phyloP scores from a whole-genome alignment of 495 filamentous ascomycete genomes.

The Hypoxylon fragiforme region DNA sequence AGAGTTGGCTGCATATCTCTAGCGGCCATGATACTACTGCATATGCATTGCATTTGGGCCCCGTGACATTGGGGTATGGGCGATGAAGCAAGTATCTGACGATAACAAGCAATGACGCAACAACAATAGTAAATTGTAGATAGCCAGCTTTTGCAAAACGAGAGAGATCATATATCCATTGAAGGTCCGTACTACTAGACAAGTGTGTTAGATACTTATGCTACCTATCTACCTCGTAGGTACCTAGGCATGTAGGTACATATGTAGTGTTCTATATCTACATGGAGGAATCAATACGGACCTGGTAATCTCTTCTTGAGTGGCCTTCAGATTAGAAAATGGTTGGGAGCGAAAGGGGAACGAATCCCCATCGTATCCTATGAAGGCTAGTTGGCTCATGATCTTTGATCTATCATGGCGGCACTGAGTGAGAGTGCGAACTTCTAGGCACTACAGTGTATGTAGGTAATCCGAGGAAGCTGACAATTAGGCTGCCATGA shows the following conservation, averaged over 20 bases:
- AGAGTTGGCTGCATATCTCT: slow-evolving; percentile 40
- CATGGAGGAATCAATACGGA: not conserved
- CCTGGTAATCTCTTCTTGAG: slow-evolving; percentile 1
- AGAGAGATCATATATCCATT: slow-evolving; percentile 35
- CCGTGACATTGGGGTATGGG: slow-evolving; percentile 27
- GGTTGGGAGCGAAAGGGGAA: slow-evolving; percentile 21
- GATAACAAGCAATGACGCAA: slow-evolving; percentile 33
- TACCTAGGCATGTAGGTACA: not conserved
- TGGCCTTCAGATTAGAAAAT: slow-evolving; percentile 4
- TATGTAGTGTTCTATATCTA: no score
- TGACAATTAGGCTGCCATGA: not conserved
- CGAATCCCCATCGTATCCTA: slow-evolving; percentile 19
- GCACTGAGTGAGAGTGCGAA: not conserved
- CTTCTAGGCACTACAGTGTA: slow-evolving; percentile 1
- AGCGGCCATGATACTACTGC: slow-evolving; percentile 35
- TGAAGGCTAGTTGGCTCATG: slow-evolving; percentile 24
- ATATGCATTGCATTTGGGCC: slow-evolving; percentile 32
- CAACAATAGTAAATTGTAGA: slow-evolving; percentile 33
- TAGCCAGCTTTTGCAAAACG: slow-evolving; percentile 34
- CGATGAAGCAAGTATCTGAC: slow-evolving; percentile 33
- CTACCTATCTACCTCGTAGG: no score
- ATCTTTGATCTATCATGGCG: slow-evolving; percentile 14
- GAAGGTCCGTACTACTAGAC: slow-evolving; percentile 19
- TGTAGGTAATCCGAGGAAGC: no score
- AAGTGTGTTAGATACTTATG: not conserved